A percentile compares a stretch with the other conserved stretches of the same genome.
phyloP scores from a whole-genome alignment of 176 grass and related monocot species.

The Cenchrus purpureus region DNA sequence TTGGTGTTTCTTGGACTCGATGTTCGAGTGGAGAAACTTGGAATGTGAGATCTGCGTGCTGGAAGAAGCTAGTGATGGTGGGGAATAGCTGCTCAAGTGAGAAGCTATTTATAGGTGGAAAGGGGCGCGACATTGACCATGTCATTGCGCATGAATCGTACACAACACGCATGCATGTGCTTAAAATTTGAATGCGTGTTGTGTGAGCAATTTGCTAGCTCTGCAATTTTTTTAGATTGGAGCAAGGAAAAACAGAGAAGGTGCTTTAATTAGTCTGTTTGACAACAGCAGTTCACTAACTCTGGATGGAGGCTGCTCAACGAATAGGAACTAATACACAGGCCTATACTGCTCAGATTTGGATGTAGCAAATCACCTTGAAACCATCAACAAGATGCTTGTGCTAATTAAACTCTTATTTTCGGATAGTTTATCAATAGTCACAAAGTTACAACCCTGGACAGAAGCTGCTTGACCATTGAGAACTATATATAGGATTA shows the following conservation, averaged over 20 bases:
- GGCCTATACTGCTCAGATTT: neutral
- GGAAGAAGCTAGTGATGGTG: neutral
- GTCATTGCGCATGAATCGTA: neutral
- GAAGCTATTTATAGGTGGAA: conserved; percentile 1
- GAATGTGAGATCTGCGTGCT: neutral
- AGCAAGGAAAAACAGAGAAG: neutral
- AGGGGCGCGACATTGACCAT: neutral
- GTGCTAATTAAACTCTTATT: neutral
- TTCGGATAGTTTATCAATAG: too few species aligned
- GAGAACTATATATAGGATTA: too few species aligned
- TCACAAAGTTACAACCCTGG: too few species aligned
- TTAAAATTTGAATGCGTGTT: neutral
- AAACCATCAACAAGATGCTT: neutral
- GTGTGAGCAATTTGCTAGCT: neutral
- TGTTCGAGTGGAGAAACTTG: neutral
- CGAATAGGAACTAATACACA: neutral
- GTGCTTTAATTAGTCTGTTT: neutral
- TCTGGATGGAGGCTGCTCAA: conserved; percentile 15
- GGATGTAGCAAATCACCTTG: neutral
- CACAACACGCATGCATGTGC: neutral
- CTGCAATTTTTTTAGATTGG: neutral
- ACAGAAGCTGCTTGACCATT: too few species aligned
- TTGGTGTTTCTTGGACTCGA: neutral
- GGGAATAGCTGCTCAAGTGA: neutral
- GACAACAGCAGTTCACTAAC: conserved; percentile 28